Percentiles rank a stretch among this genome's conserved stretches.
phyloP scores from a whole-genome alignment of 768 basidiomycete species.

The Paxillus ammoniavirescens region DNA sequence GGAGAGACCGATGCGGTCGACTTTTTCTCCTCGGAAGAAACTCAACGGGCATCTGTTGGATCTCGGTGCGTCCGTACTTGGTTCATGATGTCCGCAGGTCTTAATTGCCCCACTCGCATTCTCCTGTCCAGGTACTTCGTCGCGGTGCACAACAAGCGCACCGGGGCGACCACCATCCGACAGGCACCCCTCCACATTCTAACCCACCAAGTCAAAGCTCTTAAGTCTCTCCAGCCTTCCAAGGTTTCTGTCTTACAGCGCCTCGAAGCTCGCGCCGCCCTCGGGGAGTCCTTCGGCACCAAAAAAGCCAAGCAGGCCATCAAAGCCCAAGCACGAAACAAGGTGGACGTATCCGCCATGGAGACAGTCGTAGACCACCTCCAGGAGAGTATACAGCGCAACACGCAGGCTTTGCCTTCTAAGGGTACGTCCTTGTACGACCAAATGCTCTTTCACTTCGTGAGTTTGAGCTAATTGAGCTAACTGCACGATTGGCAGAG shows the following conservation, averaged over 20 bases:
- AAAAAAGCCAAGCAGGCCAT: conserved; percentile 90
- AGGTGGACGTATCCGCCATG: conserved; percentile 87
- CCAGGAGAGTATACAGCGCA: conserved; percentile 78
- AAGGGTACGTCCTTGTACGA: conserved; percentile 47
- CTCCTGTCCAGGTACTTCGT: conserved; percentile 65
- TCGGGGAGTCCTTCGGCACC: conserved; percentile 93
- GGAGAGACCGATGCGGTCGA: conserved; percentile 87
- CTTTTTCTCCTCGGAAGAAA: conserved; percentile 67
- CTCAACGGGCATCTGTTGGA: conserved; percentile 48
- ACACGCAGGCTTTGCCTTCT: conserved; percentile 66
- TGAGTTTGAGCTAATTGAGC: background rate
- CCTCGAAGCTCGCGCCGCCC: conserved; percentile 63
- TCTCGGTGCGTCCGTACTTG: conserved; percentile 56
- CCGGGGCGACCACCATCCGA: conserved; percentile 66
- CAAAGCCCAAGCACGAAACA: conserved; percentile 82
- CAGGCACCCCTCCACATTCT: conserved; percentile 69
- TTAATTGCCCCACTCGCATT: background rate
- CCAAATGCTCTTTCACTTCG: background rate
- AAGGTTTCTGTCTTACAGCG: conserved; percentile 50
- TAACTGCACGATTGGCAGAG: conserved; percentile 39
- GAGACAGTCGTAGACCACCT: conserved; percentile 77
- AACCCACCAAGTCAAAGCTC: conserved; percentile 76
- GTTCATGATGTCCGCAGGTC: conserved; percentile 1
- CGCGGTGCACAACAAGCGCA: conserved; percentile 77
- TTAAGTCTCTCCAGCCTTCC: conserved; percentile 61